A percentile compares a stretch with the other conserved stretches of the same genome.
phyloP scores from a whole-genome alignment of 805 yeast species.

The Schwanniomyces sp. region DNA sequence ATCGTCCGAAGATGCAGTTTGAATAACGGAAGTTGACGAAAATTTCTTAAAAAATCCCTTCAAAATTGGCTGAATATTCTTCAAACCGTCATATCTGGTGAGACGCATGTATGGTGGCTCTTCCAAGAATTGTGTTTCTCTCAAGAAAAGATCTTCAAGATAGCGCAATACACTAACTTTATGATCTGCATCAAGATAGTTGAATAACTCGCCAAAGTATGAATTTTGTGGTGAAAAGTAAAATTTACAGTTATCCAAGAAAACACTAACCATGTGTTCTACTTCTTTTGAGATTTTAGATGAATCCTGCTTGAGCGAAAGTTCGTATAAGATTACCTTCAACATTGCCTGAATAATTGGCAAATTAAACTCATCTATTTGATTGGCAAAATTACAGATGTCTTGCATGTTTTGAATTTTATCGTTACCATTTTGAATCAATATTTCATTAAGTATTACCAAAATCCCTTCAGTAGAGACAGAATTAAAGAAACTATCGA shows the following conservation, averaged over 20 bases:
- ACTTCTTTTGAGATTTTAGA: conserved; percentile 11
- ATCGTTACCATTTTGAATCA: conserved; percentile 1
- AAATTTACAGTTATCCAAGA: conserved; percentile 22
- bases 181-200: conserved; percentile 27
- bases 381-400: conserved; percentile 10
- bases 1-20: conserved; percentile 15
- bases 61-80: conserved; percentile 35
- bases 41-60: conserved; percentile 49
- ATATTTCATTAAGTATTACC: conserved; percentile 15
- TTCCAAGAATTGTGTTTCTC: conserved; percentile 11
- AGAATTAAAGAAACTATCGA: conserved; percentile 18
- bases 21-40: conserved; percentile 31
- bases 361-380: conserved; percentile 34
- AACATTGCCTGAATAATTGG: conserved; percentile 32
- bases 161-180: conserved; percentile 23
- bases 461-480: conserved; percentile 16
- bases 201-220: conserved; percentile 41
- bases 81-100: conserved; percentile 1
- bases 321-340: conserved; percentile 16
- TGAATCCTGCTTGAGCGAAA: conserved; percentile 7
- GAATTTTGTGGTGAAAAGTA: conserved; percentile 30
- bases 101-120: conserved; percentile 4
- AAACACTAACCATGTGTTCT: conserved; percentile 9
- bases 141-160: conserved; percentile 28
- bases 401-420: conserved; percentile 11